Evolutionary conservation across 1,284 basidiomycete genomes (phyloP).

Genomic region (Rhodotorula sp.): DNA sequence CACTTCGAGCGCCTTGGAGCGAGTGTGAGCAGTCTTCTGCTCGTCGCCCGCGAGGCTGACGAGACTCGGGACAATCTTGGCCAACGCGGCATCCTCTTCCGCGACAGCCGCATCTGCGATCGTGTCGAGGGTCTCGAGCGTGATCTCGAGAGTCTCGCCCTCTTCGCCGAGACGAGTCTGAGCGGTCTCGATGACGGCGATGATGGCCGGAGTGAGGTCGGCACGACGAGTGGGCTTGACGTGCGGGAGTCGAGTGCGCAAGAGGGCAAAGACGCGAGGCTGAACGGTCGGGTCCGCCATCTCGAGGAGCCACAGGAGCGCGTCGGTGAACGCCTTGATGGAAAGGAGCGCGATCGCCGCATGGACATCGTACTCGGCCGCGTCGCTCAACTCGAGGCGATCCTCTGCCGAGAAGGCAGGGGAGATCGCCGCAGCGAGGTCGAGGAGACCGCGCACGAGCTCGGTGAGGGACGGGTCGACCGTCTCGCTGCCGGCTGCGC

Average conservation of each 20-base stretch:
- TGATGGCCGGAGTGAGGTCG: constrained; percentile 56
- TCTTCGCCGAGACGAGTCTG: constrained; percentile 56
- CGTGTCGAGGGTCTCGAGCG: constrained; percentile 56
- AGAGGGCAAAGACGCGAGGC: constrained; percentile 53
- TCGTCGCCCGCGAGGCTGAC: constrained; percentile 55
- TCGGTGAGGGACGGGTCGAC: constrained; percentile 33
- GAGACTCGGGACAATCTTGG: constrained; percentile 60
- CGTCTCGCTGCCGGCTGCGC: constrained; percentile 24
- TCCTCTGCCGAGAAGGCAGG: constrained; percentile 13
- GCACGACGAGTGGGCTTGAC: constrained; percentile 62
- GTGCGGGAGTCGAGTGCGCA: constrained; percentile 64
- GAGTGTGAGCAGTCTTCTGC: constrained; percentile 45
- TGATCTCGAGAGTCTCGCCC: constrained; percentile 44
- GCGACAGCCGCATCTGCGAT: constrained; percentile 60
- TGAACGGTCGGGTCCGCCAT: constrained; percentile 34
- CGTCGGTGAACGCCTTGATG: constrained; percentile 61
- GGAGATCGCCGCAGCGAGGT: constrained; percentile 20
- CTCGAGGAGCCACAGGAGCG: constrained; percentile 47
- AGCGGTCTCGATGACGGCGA: constrained; percentile 58
- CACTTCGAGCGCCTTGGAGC: constrained; percentile 54
- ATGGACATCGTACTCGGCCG: constrained; percentile 46
- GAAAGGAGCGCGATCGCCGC: constrained; percentile 50
- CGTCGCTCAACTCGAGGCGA: constrained; percentile 27
- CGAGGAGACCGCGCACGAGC: constrained; percentile 37
- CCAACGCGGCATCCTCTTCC: constrained; percentile 66